phyloP scores from a whole-genome alignment of 805 yeast genomes.

The Saturnispora dispora region DNA sequence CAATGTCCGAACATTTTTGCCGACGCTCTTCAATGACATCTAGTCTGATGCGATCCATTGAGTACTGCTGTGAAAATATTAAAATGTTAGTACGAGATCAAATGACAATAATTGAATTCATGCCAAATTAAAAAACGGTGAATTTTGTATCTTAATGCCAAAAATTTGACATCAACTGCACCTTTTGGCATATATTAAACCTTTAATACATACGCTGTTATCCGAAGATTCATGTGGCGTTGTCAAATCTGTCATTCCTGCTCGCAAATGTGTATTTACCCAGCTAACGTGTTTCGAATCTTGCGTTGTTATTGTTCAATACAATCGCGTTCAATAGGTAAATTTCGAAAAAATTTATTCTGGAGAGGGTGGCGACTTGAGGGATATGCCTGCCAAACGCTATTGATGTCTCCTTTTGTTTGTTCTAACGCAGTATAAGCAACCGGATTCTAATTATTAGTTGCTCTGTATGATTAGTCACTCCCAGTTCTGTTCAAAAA shows the following conservation, averaged over 20 bases:
- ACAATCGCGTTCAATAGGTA: not conserved
- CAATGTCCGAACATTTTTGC: conserved; percentile 34
- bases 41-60: conserved; percentile 34
- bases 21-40: conserved; percentile 39
- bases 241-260: not conserved
- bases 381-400: not conserved
- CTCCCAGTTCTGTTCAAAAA: not conserved
- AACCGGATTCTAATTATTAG: not conserved
- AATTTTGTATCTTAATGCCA: not conserved
- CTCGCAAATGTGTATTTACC: conserved; percentile 9
- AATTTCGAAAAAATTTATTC: not conserved
- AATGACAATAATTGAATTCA: conserved; percentile 7
- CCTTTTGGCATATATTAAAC: not conserved
- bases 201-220: not conserved
- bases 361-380: not conserved
- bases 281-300: not conserved
- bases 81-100: not conserved
- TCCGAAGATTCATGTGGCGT: not conserved
- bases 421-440: not conserved
- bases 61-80: conserved; percentile 6
- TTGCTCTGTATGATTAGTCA: not conserved
- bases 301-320: not conserved
- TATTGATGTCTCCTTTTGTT: not conserved
- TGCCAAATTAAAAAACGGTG: not conserved
- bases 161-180: not conserved